Base-by-base conservation (phyloP, 2,329 filamentous ascomycete genomes). In the Elsinoe perseae region DNA sequence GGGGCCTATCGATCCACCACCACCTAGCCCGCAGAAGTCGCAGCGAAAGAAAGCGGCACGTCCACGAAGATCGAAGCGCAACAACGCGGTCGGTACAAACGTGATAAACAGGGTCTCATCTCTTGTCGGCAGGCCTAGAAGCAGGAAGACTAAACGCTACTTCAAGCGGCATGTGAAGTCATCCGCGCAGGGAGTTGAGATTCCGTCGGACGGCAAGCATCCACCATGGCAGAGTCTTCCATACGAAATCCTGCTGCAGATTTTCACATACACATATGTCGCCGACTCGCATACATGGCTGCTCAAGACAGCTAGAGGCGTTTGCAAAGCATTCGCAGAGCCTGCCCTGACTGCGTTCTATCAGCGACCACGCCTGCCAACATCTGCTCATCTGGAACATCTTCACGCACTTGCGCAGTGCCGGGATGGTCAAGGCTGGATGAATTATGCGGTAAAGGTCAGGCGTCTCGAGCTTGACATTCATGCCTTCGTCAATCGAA, bases 361-460 rank as follows among this genome's bases (percentile, higher is more conserved):
- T 56, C 59, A 63, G 18, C 61, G 63, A 30, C 69, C 69, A 18
- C 57, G 62, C 1, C 59, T 70, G 21, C 58, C 63, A 25, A 64
- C 61, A n/a, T 62, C 62, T 8, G 52, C 63, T 16, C 60, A 68
- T 21, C 63, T 68, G 10, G 66, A 69, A 38, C 60, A 65, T 40
- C 60, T 70, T 12, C 61, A 69, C 10, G 63, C 65, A 6, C 59
- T 69, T 5, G 52, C 69, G 20, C 59, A 61, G 7, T 61, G 60
- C 40, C 62, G 62, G 2, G 58, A 61, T 6, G 61, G 64, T 9
- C 64, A 61, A 27, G 63, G 63, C 2, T 64, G 65, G 50, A 66
- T 72, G 60, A 83, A 87, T 60, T 92, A 92, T 67, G 76, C 80
- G 38, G 77, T 77, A 62, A 95, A 90, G 72, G 77, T 93, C 50